phyloP scores from a whole-genome alignment of 1,284 basidiomycete species.

The Jaminaea rosea region DNA sequence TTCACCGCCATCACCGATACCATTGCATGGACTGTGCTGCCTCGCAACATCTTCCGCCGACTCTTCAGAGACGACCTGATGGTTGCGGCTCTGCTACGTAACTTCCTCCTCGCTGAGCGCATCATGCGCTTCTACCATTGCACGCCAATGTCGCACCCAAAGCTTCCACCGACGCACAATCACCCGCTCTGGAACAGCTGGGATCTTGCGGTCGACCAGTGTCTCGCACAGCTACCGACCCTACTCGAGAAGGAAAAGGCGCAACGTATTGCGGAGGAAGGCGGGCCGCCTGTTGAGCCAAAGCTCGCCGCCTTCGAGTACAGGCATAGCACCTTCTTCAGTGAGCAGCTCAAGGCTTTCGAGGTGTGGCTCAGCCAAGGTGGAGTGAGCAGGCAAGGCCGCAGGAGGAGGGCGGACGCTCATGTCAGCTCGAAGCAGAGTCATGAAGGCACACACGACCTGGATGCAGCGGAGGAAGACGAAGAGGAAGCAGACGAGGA shows the following conservation, averaged over 20 bases:
- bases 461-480: background rate
- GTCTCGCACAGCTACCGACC: conserved; percentile 80
- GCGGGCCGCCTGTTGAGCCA: conserved; percentile 43
- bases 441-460: background rate
- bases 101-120: conserved; percentile 89
- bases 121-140: conserved; percentile 99
- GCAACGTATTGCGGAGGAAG: conserved; percentile 48
- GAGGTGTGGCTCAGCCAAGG: conserved; percentile 76
- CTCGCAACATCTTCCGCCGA: conserved; percentile 82
- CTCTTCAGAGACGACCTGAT: conserved; percentile 91
- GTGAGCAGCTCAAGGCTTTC: conserved; percentile 92
- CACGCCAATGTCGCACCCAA: conserved; percentile 85
- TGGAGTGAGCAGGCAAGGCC: conserved; percentile 47
- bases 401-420: conserved; percentile 54
- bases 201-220: conserved; percentile 96
- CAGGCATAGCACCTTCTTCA: conserved; percentile 84
- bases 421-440: conserved; percentile 54
- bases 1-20: conserved; percentile 98
- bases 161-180: conserved; percentile 85
- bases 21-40: conserved; percentile 96
- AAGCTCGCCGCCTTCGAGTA: conserved; percentile 54
- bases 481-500: conserved; percentile 52
- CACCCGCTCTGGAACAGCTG: conserved; percentile 93
- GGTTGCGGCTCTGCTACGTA: conserved; percentile 90
- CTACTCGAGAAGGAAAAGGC: conserved; percentile 62